Evolutionary conservation across 1,139 yeast species (phyloP).

Genomic region (Yamadazyma buinensis): DNA sequence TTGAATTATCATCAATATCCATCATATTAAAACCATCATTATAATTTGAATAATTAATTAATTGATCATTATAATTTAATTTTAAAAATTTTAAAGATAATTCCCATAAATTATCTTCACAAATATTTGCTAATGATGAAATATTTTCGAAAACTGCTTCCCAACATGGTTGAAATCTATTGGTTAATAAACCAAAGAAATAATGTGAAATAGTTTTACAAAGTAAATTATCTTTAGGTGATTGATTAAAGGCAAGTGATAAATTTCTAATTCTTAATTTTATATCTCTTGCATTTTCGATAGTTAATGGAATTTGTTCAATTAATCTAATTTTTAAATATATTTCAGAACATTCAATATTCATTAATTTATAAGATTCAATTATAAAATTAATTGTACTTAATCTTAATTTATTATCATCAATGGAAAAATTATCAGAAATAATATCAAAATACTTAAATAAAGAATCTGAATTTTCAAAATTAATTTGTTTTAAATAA

Average conservation of each 20-base stretch:
- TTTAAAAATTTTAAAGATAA: constrained; percentile 40
- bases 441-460: constrained; percentile 1
- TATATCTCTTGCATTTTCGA: constrained; percentile 74
- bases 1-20: constrained; percentile 10
- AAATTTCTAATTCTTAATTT: constrained; percentile 65
- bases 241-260: constrained; percentile 44
- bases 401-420: constrained; percentile 46
- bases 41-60: constrained; percentile 14
- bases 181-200: constrained; percentile 70
- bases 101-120: constrained; percentile 55
- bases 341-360: constrained; percentile 28
- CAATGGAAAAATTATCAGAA: constrained; percentile 35
- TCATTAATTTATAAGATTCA: constrained; percentile 23
- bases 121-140: constrained; percentile 42
- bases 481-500: constrained; percentile 8
- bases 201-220: constrained; percentile 50
- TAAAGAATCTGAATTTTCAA: background rate
- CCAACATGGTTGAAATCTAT: constrained; percentile 85
- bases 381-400: constrained; percentile 40
- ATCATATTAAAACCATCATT: constrained; percentile 1
- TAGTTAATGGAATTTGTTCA: constrained; percentile 68
- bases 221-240: constrained; percentile 21
- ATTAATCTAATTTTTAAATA: constrained; percentile 48
- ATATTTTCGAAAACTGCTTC: constrained; percentile 63
- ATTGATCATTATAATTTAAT: constrained; percentile 23